These are phyloP conservation scores for Neocallimastix lanati DNA, from an alignment of 192 early-diverging fungal species.

Conservation along the genomic window DNA sequence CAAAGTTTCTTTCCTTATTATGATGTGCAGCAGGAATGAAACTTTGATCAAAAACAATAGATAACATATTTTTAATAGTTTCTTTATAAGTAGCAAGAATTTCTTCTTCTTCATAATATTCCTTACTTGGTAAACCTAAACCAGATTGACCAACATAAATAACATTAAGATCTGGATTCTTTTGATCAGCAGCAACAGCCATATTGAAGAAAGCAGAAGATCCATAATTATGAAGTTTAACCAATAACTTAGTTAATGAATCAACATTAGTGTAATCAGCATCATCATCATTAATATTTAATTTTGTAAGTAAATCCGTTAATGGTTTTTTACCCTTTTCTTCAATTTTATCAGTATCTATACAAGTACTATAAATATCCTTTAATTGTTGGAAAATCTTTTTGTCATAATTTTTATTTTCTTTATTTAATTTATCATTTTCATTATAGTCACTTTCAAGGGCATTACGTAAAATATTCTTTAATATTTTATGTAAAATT, in stretches of 20 bases:
- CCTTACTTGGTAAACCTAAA: slow-evolving; percentile 40
- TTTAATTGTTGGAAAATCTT: neutral
- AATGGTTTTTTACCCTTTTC: neutral
- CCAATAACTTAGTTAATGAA: neutral
- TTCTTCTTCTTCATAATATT: slow-evolving; percentile 36
- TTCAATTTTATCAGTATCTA: slow-evolving; percentile 14
- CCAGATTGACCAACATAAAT: slow-evolving; percentile 26
- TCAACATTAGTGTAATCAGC: neutral
- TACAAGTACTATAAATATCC: slow-evolving; percentile 27
- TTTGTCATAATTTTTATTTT: slow-evolving; percentile 25
- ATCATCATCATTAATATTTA: neutral
- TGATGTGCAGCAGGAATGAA: too few relatives aligned
- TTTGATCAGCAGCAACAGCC: slow-evolving; percentile 27
- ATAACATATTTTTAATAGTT: neutral
- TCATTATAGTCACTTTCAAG: slow-evolving; percentile 15
- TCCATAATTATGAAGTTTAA: neutral
- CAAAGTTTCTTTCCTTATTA: neutral
- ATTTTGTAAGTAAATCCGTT: neutral
- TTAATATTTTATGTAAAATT: slow-evolving; percentile 28
- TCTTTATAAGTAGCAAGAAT: slow-evolving; percentile 18
- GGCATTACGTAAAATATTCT: slow-evolving; percentile 11
- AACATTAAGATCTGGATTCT: slow-evolving; percentile 29
- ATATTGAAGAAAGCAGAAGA: slow-evolving; percentile 17
- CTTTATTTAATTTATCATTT: slow-evolving; percentile 8
- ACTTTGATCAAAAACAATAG: too few relatives aligned